phyloP scores from a whole-genome alignment of 805 yeast species.

The Candida ficus region DNA sequence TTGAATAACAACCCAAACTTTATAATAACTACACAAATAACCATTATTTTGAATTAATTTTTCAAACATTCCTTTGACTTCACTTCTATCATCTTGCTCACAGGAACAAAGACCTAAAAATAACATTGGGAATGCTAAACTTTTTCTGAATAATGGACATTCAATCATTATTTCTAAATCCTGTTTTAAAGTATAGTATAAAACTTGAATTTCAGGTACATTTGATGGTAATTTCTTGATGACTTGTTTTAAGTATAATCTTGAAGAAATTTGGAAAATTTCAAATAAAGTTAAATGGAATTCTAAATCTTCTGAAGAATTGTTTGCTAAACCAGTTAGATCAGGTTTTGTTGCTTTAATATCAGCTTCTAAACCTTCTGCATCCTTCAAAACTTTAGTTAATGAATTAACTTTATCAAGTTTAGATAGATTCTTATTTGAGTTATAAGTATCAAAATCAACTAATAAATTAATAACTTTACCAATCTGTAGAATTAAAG shows the following conservation, averaged over 20 bases:
- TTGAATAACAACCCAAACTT: conserved; percentile 32
- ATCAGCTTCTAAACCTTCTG: conserved; percentile 34
- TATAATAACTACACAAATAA: conserved; percentile 29
- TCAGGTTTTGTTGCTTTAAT: conserved; percentile 46
- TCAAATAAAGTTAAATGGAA: conserved; percentile 56
- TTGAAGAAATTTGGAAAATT: conserved; percentile 49
- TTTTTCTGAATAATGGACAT: conserved; percentile 39
- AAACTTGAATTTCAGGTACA: conserved; percentile 45
- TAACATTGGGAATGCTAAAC: conserved; percentile 37
- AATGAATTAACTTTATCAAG: conserved; percentile 17
- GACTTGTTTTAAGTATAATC: conserved; percentile 49
- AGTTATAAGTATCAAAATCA: conserved; percentile 14
- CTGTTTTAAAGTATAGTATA: conserved; percentile 42
- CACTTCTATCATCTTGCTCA: conserved; percentile 19
- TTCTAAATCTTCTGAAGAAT: conserved; percentile 37
- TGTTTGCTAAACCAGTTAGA: conserved; percentile 29
- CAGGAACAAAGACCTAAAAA: conserved; percentile 30
- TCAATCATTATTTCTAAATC: conserved; percentile 49
- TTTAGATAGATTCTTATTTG: conserved; percentile 8
- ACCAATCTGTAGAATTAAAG: conserved; percentile 20
- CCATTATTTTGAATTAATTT: conserved; percentile 25
- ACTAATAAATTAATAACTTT: conserved; percentile 19
- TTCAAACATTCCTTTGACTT: conserved; percentile 24
- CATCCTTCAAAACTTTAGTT: conserved; percentile 16
- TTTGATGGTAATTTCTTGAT: conserved; percentile 46